Conservation (phyloP, 257 asterid species). For the Przewalskia tangutica region DNA sequence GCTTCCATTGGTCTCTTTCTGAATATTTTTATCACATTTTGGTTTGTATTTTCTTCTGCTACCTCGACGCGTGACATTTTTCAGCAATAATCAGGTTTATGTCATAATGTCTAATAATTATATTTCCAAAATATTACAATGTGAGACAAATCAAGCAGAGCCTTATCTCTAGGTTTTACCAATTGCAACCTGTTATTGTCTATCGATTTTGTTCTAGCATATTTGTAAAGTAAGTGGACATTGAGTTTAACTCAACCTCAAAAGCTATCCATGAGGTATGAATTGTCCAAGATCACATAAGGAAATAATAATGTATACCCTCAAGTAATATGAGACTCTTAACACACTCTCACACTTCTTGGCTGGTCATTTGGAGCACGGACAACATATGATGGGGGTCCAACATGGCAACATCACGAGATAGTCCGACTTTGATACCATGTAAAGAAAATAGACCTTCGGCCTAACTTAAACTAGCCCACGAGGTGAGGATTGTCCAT, state of each 20-base stretch:
- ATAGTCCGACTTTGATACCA: too few relatives aligned
- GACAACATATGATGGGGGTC: not conserved
- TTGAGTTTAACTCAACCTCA: too few relatives aligned
- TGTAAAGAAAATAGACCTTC: too few relatives aligned
- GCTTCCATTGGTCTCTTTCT: not conserved
- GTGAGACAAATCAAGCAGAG: not conserved
- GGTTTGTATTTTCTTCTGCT: not conserved
- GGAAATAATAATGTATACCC: not conserved
- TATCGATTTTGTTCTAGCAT: not conserved
- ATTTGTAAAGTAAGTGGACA: too few relatives aligned
- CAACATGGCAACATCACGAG: not conserved
- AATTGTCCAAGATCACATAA: not conserved
- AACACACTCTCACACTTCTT: not conserved
- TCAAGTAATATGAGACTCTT: not conserved
- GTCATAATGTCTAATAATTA: not conserved
- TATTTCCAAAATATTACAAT: not conserved
- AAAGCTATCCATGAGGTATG: not conserved
- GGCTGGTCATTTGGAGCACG: not conserved
- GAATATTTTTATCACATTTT: not conserved
- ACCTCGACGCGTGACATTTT: not conserved
- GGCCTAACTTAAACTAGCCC: not conserved
- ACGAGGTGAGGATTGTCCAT: not conserved
- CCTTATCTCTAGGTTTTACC: not conserved
- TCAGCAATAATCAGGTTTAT: not conserved
- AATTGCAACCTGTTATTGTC: not conserved